phyloP scores from a whole-genome alignment of 176 grass and related monocot genomes.

The Oropetium thomaeum region DNA sequence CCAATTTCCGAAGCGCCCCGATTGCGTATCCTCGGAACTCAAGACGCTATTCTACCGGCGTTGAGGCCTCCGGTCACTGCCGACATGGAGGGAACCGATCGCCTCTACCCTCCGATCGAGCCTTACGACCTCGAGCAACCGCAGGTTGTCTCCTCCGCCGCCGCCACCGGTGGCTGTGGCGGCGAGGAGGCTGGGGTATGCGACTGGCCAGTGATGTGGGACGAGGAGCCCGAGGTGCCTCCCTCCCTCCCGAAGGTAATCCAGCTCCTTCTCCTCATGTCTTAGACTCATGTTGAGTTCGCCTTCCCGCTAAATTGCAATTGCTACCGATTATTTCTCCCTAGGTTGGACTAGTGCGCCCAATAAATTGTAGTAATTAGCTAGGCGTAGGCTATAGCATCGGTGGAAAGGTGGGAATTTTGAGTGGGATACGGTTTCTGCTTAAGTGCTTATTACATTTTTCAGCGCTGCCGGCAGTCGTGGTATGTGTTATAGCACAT shows the following conservation, averaged over 20 bases:
- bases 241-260: constrained; percentile 14
- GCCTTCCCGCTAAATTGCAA: constrained; percentile 16
- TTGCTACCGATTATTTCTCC: neutral
- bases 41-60: neutral
- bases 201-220: constrained; percentile 35
- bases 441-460: constrained; percentile 1
- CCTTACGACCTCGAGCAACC: constrained; percentile 36
- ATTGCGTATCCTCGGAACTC: neutral
- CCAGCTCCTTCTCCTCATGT: neutral
- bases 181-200: constrained; percentile 19
- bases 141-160: neutral
- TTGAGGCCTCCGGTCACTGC: neutral
- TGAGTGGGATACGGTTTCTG: neutral
- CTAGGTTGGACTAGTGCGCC: neutral
- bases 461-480: neutral
- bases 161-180: too few relatives aligned
- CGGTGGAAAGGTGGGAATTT: neutral
- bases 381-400: neutral
- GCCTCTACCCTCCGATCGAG: constrained; percentile 35
- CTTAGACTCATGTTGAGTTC: neutral
- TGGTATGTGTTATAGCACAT: neutral
- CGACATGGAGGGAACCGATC: constrained; percentile 29
- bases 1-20: neutral
- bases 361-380: too few relatives aligned
- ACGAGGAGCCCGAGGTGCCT: constrained; percentile 26